These are phyloP conservation scores for Gelatoporia subvermispora DNA, from an alignment of 768 basidiomycete genomes.

Conservation along the genomic window DNA sequence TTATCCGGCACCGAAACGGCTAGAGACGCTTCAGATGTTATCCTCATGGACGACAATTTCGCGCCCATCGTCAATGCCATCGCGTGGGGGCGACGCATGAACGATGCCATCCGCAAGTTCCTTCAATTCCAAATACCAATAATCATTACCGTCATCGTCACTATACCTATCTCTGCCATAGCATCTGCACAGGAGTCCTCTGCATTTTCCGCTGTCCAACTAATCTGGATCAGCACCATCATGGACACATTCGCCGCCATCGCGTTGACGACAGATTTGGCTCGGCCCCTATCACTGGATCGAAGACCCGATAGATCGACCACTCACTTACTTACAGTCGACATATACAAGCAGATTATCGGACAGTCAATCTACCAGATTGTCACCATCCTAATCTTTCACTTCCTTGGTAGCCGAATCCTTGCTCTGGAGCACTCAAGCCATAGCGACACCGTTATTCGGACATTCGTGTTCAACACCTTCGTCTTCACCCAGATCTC, in stretches of 20 bases:
- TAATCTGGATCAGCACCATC: constrained; percentile 98
- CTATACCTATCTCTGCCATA: constrained; percentile 89
- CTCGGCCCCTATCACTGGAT: constrained; percentile 71
- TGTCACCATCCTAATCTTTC: constrained; percentile 77
- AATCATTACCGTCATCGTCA: constrained; percentile 92
- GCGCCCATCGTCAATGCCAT: constrained; percentile 94
- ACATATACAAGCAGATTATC: constrained; percentile 97
- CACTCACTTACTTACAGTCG: constrained; percentile 81
- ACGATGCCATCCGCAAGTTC: constrained; percentile 97
- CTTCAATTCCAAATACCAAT: constrained; percentile 92
- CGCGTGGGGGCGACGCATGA: constrained; percentile 98
- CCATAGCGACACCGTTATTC: constrained; percentile 40
- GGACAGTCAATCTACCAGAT: constrained; percentile 89
- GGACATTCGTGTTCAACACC: constrained; percentile 94
- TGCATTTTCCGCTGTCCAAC: constrained; percentile 89
- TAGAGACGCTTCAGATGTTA: constrained; percentile 98
- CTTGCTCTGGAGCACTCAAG: constrained; percentile 44
- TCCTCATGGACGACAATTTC: constrained; percentile 98
- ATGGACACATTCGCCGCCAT: constrained; percentile 99
- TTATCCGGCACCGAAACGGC: constrained; percentile 97
- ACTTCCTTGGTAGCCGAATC: constrained; percentile 76
- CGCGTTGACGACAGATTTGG: constrained; percentile 97
- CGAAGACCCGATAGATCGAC: constrained; percentile 89
- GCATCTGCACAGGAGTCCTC: constrained; percentile 71
- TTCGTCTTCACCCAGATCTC: constrained; percentile 98